Evolutionary conservation across 768 basidiomycete genomes (phyloP).

Genomic region (Brasilioporus rufonigricans): DNA sequence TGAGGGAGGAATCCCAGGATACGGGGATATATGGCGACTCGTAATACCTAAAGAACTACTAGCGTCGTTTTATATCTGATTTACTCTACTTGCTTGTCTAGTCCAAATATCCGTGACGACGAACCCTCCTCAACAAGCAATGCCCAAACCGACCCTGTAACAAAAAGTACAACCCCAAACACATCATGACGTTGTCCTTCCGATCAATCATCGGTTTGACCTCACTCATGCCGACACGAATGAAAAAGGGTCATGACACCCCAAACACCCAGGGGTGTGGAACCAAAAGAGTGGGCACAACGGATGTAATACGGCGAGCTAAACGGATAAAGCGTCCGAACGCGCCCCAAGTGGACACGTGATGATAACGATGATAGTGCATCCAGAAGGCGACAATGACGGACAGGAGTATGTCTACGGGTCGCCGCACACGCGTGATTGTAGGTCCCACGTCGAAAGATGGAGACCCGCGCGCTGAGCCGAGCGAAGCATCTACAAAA

Average conservation of each 20-base stretch:
- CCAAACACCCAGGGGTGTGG: background rate
- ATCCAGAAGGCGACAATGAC: constrained; percentile 2
- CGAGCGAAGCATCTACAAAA: constrained; percentile 40
- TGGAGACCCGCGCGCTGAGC: background rate
- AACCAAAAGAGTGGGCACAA: background rate
- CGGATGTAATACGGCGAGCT: background rate
- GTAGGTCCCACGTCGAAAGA: constrained; percentile 6
- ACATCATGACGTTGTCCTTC: constrained; percentile 1
- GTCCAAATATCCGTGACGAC: background rate
- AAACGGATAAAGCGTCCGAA: constrained; percentile 3
- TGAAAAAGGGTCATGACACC: background rate
- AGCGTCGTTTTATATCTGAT: background rate
- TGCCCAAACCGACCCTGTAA: background rate
- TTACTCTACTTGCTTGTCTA: background rate
- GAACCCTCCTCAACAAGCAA: background rate
- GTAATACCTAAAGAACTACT: background rate
- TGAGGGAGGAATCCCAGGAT: background rate
- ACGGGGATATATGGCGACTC: background rate
- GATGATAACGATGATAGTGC: constrained; percentile 5
- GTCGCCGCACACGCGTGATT: constrained; percentile 1
- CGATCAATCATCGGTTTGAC: constrained; percentile 5
- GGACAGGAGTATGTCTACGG: background rate
- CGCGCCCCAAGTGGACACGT: background rate
- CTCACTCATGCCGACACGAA: background rate
- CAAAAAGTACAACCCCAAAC: constrained; percentile 4